Evolutionary conservation across 2,329 filamentous ascomycete genomes (phyloP), one percentile per base, ranked within the genome.

Genomic region (Phaeophleospora eucalypticola): DNA sequence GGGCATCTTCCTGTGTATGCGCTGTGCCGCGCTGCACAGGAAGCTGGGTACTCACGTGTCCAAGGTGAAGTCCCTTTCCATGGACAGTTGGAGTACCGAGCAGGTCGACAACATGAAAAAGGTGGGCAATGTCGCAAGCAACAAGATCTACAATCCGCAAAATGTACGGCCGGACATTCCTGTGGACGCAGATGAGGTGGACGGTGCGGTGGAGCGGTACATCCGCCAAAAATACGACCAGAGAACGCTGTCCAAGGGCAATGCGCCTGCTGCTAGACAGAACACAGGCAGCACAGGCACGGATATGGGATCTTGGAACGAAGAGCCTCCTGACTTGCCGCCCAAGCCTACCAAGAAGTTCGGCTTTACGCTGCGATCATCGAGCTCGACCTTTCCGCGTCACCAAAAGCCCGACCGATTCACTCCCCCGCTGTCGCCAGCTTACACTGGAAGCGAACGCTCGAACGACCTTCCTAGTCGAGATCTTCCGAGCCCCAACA

Each of bases 91-190:
- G 93, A 83, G 87, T 40, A 84, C 85, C 63, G 93, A 97, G 51
- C 93, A 98, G 72, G 90, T 98, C 54, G 93, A 98, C 88, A 91
- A 85, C 63, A 98, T 98, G 93, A 93, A 87, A 72, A 86, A 85
- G 63, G 84, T 89, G 60, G 93, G 93, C 62, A 98, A 98, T 65
- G 71, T 77, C 40, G 78, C 82, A 34, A 94, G 89, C 46, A 98
- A 98, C 74, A 84, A 86, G 66, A 80, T 82, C 48, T 96, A 89
- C 72, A 98, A 98, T 64, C 86, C 93, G 20, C 80, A 86, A 58
- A 89, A 87, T 68, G 80, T 86, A 59, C 86, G 83, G 60, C 84
- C 93, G 1, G 81, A 91, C 3, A 83, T 96, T 14, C 90, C 93
- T 0, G 78, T 95, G 58, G 93, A 97, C 63, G 82, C 82, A 33